Base-by-base conservation (phyloP, 1,139 yeast genomes). In the Pichia terricola region DNA sequence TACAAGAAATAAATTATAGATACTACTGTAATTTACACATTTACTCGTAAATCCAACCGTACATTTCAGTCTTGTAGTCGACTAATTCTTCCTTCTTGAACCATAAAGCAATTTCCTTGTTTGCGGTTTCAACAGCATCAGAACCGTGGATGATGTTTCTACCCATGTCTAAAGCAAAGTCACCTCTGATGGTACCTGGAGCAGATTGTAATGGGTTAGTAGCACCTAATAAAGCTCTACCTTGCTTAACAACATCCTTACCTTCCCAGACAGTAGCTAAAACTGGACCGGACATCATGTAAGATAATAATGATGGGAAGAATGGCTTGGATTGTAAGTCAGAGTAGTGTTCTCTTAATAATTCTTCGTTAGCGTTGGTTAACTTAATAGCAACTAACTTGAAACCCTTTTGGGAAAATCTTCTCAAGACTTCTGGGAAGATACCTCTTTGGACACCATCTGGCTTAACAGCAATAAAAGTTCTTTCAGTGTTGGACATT, bases 241-340 rank as follows among this genome's bases (percentile, higher is more conserved):
- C 98, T 71, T 86, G 95, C 77, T 88, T 88, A 70, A 94, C 98
- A 68, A 81, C 98, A 66, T 91, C 96, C 79, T 89, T 91, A 73
- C 99, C 99, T 74, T 94, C 97, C 98, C 98, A 94, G 62, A 89
- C 97, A 67, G 96, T 94, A 61, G 98, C 98, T 63, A 91, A 79
- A 60, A 94, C 86, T 67, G 99, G 99, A 61, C 99, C 98, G 55
- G 96, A 87, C 68, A 78, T 77, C 99, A 94, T 91, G 88, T 89
- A 89, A 60, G 88, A 76, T 66, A 87, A 77, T 72, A 91, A 78
- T 55, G 87, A 79, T 67, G 97, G 96, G 94, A 89, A 91, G 78
- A 91, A 91, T 64, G 97, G 95, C 79, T 91, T 91, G 65, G 77
- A 72, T 69, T 84, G 91, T 70, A 91, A 86, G 75, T 91, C 98